Evolutionary conservation across 2,329 filamentous ascomycete genomes (phyloP).

Genomic region (Hypoxylon sp.): DNA sequence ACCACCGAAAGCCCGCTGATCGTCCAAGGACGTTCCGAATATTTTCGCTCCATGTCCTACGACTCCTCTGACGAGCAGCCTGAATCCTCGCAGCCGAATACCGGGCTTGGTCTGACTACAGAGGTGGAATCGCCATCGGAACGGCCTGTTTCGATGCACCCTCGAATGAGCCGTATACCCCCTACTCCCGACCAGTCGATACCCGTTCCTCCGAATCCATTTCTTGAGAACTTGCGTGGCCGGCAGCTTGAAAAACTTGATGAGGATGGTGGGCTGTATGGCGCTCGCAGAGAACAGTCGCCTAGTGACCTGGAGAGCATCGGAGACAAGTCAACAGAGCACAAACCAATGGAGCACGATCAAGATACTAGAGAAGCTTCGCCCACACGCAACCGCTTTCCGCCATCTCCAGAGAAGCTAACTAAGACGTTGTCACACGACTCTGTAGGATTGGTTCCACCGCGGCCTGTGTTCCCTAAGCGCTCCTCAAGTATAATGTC

Average conservation of each 20-base stretch:
- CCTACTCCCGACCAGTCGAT: constrained; percentile 65
- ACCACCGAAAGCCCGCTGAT: constrained; percentile 86
- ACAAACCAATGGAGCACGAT: constrained; percentile 53
- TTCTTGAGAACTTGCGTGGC: constrained; percentile 60
- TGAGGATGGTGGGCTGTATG: constrained; percentile 63
- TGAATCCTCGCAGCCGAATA: constrained; percentile 55
- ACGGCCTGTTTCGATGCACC: constrained; percentile 81
- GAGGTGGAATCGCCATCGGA: constrained; percentile 69
- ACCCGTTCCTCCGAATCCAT: constrained; percentile 62
- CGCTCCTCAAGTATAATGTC: constrained; percentile 74
- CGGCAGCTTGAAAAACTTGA: constrained; percentile 59
- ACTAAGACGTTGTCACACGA: constrained; percentile 64
- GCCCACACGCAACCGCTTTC: constrained; percentile 54
- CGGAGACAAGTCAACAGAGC: constrained; percentile 42
- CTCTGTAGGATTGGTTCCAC: constrained; percentile 66
- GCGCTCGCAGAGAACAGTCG: constrained; percentile 71
- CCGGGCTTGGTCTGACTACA: constrained; percentile 66
- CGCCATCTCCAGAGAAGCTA: constrained; percentile 63
- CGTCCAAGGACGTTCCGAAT: constrained; percentile 81
- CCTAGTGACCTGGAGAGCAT: constrained; percentile 66
- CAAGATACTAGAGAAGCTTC: constrained; percentile 57
- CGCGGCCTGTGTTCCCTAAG: constrained; percentile 64
- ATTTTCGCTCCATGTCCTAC: constrained; percentile 81
- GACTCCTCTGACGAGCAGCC: constrained; percentile 70
- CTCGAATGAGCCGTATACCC: constrained; percentile 77